Evolutionary conservation across 805 yeast genomes (phyloP), one percentile per base, ranked within the genome.

Genomic region (Yamadazyma nakazawae): DNA sequence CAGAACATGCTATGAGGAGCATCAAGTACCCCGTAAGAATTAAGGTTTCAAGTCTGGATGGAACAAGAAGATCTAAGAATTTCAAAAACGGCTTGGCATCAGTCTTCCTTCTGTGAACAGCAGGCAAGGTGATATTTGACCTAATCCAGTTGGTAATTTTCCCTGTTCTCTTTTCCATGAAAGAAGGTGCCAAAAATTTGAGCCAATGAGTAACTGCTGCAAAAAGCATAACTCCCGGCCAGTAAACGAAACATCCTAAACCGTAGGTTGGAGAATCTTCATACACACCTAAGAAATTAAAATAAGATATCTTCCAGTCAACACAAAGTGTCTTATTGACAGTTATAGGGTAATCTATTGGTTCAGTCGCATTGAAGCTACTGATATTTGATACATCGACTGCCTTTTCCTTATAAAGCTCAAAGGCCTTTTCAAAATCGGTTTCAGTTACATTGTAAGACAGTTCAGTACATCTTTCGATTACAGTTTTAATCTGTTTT

Each of bases 221-320:
- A 19, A 73, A 25, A 0, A 79, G 36, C 45, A 78, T 54, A 35
- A 81, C 61, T 1, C 67, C 42, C 3, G 66, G 75, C 82, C 83
- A 79, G 52, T 74, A 78, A 0, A 76, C 75, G 18, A 81, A 46
- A 32, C 72, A 51, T 2, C 71, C 80, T 12, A 71, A 63, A 36
- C 73, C 59, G 39, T 57, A 67, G 46, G 55, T 65, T 11, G 58
- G 52, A 4, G 66, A 55, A 36, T 59, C 35, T 35, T 55, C 49
- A 44, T 57, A 60, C 43, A 60, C 62, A 4, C 61, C 61, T 21
- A 54, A 52, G 43, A 54, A 62, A n/a, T 37, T 34, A 11, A 39
- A 34, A 37, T 52, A 59, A 2, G 53, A 39, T 1, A 44, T 32
- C 32, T 50, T 50, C 2, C 24, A 37, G 2, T 54, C 40, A 13